These are phyloP conservation scores for Eucalyptus sp. DNA, from an alignment of 345 rosid genomes.

Conservation along the genomic window DNA sequence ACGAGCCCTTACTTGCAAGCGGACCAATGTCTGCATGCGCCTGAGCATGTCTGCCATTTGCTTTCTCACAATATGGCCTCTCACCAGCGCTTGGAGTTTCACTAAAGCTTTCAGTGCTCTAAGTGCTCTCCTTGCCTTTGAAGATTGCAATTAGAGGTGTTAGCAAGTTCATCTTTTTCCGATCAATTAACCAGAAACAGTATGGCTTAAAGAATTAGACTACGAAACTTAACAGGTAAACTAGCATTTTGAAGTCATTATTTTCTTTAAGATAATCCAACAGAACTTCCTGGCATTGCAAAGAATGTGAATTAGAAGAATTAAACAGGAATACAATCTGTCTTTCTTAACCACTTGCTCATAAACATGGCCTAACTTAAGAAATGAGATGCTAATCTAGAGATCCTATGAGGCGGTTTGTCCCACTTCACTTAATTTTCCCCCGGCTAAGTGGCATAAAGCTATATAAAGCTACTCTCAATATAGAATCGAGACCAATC, in stretches of 20 bases:
- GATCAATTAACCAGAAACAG: background rate
- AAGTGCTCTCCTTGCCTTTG: slow-evolving; percentile 84
- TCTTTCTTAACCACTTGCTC: background rate
- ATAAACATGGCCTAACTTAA: background rate
- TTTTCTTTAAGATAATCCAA: background rate
- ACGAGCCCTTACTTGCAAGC: slow-evolving; percentile 68
- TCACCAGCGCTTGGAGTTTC: slow-evolving; percentile 90
- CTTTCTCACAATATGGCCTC: slow-evolving; percentile 90
- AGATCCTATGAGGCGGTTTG: background rate
- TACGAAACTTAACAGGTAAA: background rate
- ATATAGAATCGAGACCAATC: background rate
- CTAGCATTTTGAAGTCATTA: background rate
- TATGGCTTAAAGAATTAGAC: background rate
- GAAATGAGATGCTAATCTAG: background rate
- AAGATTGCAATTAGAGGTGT: background rate
- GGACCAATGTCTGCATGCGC: slow-evolving; percentile 76
- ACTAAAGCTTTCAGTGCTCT: slow-evolving; percentile 87
- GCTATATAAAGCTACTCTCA: background rate
- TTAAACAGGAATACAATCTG: background rate
- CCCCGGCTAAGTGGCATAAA: background rate
- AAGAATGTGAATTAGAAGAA: background rate
- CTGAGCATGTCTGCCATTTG: slow-evolving; percentile 72
- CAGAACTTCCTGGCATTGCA: background rate
- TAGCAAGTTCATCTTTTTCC: background rate
- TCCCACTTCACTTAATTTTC: background rate